Evolutionary conservation across 768 basidiomycete genomes (phyloP).

Genomic region (Tephrocybe sp.): DNA sequence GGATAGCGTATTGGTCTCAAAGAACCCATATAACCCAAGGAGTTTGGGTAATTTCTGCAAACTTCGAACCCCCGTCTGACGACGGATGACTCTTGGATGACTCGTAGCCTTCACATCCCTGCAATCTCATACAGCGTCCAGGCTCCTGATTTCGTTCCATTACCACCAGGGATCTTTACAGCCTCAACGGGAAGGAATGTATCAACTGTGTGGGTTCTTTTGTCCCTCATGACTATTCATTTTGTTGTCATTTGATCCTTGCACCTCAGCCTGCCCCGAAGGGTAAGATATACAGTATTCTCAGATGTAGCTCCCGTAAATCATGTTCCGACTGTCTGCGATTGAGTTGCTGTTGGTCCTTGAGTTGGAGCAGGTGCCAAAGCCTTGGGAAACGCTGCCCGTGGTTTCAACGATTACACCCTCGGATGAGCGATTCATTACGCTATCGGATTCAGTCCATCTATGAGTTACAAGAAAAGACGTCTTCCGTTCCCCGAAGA

Average conservation of each 20-base stretch:
- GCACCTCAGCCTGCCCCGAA: neutral
- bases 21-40: too few species aligned
- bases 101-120: neutral
- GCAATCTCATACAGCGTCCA: neutral
- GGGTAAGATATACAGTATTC: neutral
- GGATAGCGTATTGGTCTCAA: too few species aligned
- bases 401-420: neutral
- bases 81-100: neutral
- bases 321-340: conserved; percentile 1
- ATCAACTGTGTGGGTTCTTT: neutral
- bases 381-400: neutral
- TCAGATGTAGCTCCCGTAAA: neutral
- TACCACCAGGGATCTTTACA: neutral
- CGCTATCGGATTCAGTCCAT: neutral
- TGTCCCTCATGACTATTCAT: neutral
- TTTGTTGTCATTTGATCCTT: neutral
- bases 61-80: too few species aligned
- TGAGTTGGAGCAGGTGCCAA: neutral
- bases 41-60: too few species aligned
- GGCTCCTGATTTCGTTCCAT: neutral
- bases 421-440: neutral
- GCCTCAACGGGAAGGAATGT: conserved; percentile 4
- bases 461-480: neutral
- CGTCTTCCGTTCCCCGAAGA: neutral
- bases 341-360: neutral